phyloP scores from a whole-genome alignment of 805 yeast species.

The Lipomyces kockii region DNA sequence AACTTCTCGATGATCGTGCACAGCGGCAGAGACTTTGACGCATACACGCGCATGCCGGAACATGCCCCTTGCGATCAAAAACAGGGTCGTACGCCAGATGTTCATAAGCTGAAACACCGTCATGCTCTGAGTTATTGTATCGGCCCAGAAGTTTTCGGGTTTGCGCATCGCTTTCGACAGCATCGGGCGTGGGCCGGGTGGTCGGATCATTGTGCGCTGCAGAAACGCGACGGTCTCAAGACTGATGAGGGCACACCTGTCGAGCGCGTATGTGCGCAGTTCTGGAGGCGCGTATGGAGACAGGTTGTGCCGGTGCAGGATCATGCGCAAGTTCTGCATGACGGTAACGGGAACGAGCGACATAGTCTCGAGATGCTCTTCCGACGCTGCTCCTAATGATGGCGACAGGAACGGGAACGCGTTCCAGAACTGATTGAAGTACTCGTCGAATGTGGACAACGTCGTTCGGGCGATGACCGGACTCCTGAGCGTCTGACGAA shows the following conservation, averaged over 20 bases:
- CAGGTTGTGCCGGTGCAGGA: conserved; percentile 32
- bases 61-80: conserved; percentile 27
- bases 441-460: conserved; percentile 29
- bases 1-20: conserved; percentile 32
- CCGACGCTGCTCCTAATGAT: not conserved
- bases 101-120: conserved; percentile 24
- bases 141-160: conserved; percentile 24
- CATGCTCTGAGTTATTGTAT: conserved; percentile 13
- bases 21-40: conserved; percentile 26
- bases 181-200: conserved; percentile 7
- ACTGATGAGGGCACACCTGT: conserved; percentile 23
- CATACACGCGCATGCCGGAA: conserved; percentile 32
- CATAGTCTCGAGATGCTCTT: conserved; percentile 20
- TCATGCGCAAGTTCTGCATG: conserved; percentile 29
- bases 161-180: not conserved
- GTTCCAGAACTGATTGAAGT: conserved; percentile 29
- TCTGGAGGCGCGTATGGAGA: conserved; percentile 29
- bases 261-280: conserved; percentile 29
- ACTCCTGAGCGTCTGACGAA: conserved; percentile 23
- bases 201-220: conserved; percentile 24
- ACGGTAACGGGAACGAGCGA: conserved; percentile 29
- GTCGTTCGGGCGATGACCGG: conserved; percentile 23
- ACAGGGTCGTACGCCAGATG: conserved; percentile 26
- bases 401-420: conserved; percentile 29
- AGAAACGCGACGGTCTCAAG: conserved; percentile 31